phyloP scores from a whole-genome alignment of 2,329 filamentous ascomycete genomes.

The Aaosphaeria arxii region DNA sequence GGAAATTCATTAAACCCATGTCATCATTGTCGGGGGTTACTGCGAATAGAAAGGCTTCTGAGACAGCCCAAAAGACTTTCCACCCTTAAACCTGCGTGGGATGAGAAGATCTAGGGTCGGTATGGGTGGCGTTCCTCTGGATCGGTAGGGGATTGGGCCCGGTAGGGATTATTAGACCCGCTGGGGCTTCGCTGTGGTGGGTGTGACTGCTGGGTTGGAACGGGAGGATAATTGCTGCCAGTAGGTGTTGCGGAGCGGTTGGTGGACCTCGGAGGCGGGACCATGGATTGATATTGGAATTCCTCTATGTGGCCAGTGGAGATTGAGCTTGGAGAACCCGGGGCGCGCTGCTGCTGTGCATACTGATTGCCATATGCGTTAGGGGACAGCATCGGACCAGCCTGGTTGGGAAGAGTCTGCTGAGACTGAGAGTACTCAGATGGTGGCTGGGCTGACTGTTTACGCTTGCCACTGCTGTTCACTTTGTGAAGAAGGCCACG shows the following conservation, averaged over 20 bases:
- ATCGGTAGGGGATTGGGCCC: slow-evolving; percentile 2
- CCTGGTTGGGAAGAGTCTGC: slow-evolving; percentile 1
- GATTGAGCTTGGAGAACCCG: slow-evolving; percentile 28
- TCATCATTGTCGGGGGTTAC: no score
- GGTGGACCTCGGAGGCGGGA: slow-evolving; percentile 22
- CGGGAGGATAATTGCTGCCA: slow-evolving; percentile 4
- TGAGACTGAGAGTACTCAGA: not conserved
- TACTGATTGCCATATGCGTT: slow-evolving; percentile 12
- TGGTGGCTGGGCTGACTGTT: slow-evolving; percentile 9
- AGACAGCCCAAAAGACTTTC: no score
- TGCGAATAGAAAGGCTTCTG: no score
- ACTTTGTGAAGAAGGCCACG: slow-evolving; percentile 44
- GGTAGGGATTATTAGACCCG: slow-evolving; percentile 14
- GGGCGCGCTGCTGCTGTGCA: slow-evolving; percentile 18
- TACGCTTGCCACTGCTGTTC: slow-evolving; percentile 44
- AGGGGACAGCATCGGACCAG: slow-evolving; percentile 23
- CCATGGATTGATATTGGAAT: slow-evolving; percentile 31
- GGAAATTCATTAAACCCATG: no score
- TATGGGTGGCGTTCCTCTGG: slow-evolving; percentile 4
- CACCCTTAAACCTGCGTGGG: no score
- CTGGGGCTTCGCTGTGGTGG: slow-evolving; percentile 1
- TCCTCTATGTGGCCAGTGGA: slow-evolving; percentile 32
- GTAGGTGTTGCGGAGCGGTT: slow-evolving; percentile 1
- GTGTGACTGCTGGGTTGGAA: slow-evolving; percentile 2
- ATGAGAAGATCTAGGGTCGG: slow-evolving; percentile 2